These are phyloP conservation scores for Bryoerythrophyllum caledonicum DNA, from an alignment of 225 moss, liverwort and hornwort genomes.

Conservation along the genomic window DNA sequence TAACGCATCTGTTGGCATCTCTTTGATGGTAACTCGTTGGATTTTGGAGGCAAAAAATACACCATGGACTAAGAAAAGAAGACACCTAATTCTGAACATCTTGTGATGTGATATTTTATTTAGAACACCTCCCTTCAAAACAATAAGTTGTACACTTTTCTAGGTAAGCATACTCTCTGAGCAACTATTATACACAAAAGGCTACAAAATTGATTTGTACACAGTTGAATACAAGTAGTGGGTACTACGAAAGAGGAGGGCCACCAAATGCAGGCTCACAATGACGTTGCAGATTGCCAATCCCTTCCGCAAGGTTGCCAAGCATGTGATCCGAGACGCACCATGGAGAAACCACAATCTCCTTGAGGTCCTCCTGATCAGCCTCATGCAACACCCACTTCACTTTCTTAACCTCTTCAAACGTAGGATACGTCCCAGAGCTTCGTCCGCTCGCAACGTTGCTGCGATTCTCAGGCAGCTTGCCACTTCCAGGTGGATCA, in stretches of 20 bases:
- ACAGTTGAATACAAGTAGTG: too few relatives aligned
- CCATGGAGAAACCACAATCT: constrained; percentile 92
- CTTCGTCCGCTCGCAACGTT: constrained; percentile 62
- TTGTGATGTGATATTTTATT: neutral
- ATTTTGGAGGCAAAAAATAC: too few relatives aligned
- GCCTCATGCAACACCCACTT: constrained; percentile 76
- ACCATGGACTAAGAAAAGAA: neutral
- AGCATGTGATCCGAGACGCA: constrained; percentile 94
- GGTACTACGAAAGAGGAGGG: constrained; percentile 6
- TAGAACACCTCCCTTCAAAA: neutral
- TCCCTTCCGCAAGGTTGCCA: constrained; percentile 77
- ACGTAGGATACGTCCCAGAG: constrained; percentile 80
- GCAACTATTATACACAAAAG: constrained; percentile 15
- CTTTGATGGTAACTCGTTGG: too few relatives aligned
- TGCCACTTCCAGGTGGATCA: constrained; percentile 86
- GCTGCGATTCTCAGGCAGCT: constrained; percentile 71
- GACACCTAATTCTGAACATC: neutral
- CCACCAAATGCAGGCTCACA: constrained; percentile 53
- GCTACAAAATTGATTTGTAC: constrained; percentile 27
- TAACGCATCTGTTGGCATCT: constrained; percentile 11
- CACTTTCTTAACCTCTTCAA: constrained; percentile 75
- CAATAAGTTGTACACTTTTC: neutral
- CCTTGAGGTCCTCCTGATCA: constrained; percentile 76
- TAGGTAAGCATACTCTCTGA: neutral
- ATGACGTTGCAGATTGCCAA: constrained; percentile 70